Base-by-base conservation (phyloP, 805 yeast species). In the Yamadazyma paraphyllophila region DNA sequence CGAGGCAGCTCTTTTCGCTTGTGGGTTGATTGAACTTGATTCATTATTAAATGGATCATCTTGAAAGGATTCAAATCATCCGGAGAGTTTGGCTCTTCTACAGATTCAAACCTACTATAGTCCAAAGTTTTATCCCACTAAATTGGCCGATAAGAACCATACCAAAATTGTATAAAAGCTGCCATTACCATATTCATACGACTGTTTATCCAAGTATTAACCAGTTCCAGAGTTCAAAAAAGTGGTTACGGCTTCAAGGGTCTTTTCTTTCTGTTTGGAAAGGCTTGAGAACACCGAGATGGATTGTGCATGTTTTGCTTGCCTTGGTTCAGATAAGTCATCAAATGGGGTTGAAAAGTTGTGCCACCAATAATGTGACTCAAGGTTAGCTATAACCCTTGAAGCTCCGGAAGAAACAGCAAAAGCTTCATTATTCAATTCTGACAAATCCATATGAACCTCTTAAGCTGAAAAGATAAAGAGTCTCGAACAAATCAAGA, bases 111-210 rank as follows among this genome's bases (percentile, higher is more conserved):
- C 90, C 97, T 33, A 90, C 96, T 0, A 92, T 90, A 9, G 88
- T 83, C 63, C 90, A 96, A 62, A 86, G 88, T 62, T 83, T 83
- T 53, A 90, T n/a, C n/a, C n/a, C n/a, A n/a, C n/a, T n/a, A n/a
- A n/a, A n/a, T n/a, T n/a, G n/a, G n/a, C n/a, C n/a, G 72, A 62
- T 90, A 90, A 1, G 96, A 81, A 61, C 90, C 97, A 64, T 80
- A 90, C 97, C 97, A 90, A 63, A 90, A 90, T 63, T 90, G 96
- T 90, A 62, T 86, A 90, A 2, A 94, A 84, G 41, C 86, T 81
- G 51, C 88, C 69, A 12, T 77, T 73, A 5, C 85, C 66, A 58
- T 85, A 88, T 41, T 75, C 75, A 13, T 82, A 70, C 43, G 90
- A 73, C 54, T 80, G 82, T 20, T 74, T 67, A 59, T 90, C 95